Base-by-base conservation (phyloP, 164 flowering plant genomes). In the Platanus orientalis region DNA sequence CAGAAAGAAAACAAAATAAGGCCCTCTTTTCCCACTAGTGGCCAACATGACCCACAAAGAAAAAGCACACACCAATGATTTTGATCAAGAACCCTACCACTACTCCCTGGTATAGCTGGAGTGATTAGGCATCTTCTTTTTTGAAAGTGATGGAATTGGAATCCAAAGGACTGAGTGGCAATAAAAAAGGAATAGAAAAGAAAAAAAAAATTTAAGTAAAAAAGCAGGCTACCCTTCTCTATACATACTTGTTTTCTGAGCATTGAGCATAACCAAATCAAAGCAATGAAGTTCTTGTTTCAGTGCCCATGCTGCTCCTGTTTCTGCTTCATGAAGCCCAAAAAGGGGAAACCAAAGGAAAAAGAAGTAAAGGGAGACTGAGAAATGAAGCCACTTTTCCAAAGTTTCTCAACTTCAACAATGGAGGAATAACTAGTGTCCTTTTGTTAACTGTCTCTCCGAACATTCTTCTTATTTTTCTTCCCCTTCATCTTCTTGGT, bases 291-390 rank as follows among this genome's bases (percentile, higher is more conserved):
- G 90, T 89, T 89, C 76, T 86, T 89, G 78, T 92, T 92, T 53
- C 97, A 92, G 81, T 89, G 86, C 65, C 97, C 97, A 0, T 89
- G 96, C 62, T 92, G 97, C 72, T 80, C 97, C 0, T 92, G 97
- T 65, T 92, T 92, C 80, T 92, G 94, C 87, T 92, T 89, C 87
- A 64, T 92, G 87, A 91, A 89, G 89, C 82, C 90, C 27, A 78
- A 82, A 60, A 73, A 75, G 64, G 85, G 90, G 58, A 85, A 87
- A 30, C 75, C 92, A 19, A 82, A 79, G 76, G 88, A 45, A 76
- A 61, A 74, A 64, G 72, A 48, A 58, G 62, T 28, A 12, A 32
- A 48, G 24, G 42, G 13, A 36, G 65, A 64, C 16, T 73, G 50
- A 60, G 17, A 28, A 64, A 40, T 34, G 56, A 23, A 30, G 63